These are phyloP conservation scores for Globisporangium parvum DNA, from an alignment of 352 stramenopile genomes.

Conservation along the genomic window DNA sequence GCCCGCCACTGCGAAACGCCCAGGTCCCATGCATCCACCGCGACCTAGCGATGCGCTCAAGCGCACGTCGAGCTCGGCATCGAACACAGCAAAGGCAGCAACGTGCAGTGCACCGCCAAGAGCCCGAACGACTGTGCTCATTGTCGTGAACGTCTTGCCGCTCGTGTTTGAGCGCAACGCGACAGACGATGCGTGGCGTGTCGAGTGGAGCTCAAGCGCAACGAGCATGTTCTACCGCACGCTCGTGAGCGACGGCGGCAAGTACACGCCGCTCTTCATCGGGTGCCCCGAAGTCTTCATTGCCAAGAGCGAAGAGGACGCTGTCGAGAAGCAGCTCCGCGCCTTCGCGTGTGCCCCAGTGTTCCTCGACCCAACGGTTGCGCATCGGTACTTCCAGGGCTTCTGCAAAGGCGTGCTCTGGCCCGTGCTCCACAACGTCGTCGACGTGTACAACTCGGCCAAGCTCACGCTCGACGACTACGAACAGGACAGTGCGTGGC, in stretches of 20 bases:
- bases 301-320: constrained; percentile 40
- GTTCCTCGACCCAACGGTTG: constrained; percentile 88
- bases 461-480: constrained; percentile 53
- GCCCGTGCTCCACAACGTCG: constrained; percentile 96
- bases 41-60: too few relatives aligned
- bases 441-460: constrained; percentile 92
- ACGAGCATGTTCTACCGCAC: constrained; percentile 76
- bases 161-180: constrained; percentile 60
- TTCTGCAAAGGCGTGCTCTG: constrained; percentile 98
- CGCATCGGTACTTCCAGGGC: constrained; percentile 83
- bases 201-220: constrained; percentile 68
- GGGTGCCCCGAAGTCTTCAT: constrained; percentile 76
- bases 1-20: not conserved
- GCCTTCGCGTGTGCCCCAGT: constrained; percentile 94
- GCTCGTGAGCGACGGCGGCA: constrained; percentile 41
- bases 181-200: constrained; percentile 34
- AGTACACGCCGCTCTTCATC: constrained; percentile 61
- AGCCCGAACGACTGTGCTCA: constrained; percentile 45
- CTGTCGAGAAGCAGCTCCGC: constrained; percentile 72
- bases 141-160: constrained; percentile 77
- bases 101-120: not conserved
- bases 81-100: not conserved
- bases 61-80: not conserved
- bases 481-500: not conserved
- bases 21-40: too few relatives aligned